Percentiles rank a stretch among this genome's conserved stretches.
Evolutionary conservation across 108 stramenopile genomes (phyloP).

Genomic region (Aurantiochytrium sp.): DNA sequence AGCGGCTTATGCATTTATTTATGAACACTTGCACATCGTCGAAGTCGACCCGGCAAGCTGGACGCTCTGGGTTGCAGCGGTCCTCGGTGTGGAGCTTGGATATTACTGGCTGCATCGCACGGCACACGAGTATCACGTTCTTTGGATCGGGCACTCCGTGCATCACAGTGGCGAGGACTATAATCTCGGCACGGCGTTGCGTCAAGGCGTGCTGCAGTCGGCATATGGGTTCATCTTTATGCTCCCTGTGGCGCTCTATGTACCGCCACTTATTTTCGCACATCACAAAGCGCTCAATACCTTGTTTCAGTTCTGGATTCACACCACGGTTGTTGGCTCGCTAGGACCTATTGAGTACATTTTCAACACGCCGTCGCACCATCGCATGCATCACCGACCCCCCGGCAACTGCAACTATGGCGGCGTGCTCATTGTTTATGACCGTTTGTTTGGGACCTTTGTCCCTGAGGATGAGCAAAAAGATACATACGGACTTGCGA

Average conservation of each 20-base stretch:
- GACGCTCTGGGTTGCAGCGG: neutral
- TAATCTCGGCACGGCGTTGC: constrained; percentile 33
- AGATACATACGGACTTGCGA: constrained; percentile 24
- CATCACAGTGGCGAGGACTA: constrained; percentile 40
- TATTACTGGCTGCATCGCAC: constrained; percentile 33
- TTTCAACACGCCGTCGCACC: constrained; percentile 37
- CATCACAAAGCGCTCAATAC: constrained; percentile 26
- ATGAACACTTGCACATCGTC: constrained; percentile 13
- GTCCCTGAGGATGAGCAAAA: neutral
- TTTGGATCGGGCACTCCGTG: constrained; percentile 29
- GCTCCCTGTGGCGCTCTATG: constrained; percentile 21
- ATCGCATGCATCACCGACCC: constrained; percentile 34
- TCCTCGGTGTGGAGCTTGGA: constrained; percentile 24
- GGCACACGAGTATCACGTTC: constrained; percentile 20
- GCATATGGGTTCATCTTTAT: constrained; percentile 19
- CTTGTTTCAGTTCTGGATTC: constrained; percentile 41
- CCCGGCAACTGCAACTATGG: constrained; percentile 35
- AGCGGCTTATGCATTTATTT: neutral
- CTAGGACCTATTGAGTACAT: constrained; percentile 30
- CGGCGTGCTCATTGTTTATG: constrained; percentile 33
- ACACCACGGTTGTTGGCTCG: constrained; percentile 18
- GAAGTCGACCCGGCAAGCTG: neutral
- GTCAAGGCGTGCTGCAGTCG: constrained; percentile 14
- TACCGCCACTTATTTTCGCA: constrained; percentile 15
- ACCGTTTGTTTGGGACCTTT: constrained; percentile 35